These are phyloP conservation scores for peach (Prunus persica) DNA, from an alignment of 306 rosid species.

Conservation along the genomic window Prunus_persica_NCBIv2 NC_034009.1:756501-757000, in stretches of 20 bases:
- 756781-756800: not conserved
- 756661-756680: not conserved
- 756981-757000: not conserved
- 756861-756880: not conserved
- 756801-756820: not conserved
- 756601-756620: not conserved
- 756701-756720: not conserved
- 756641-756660: not conserved
- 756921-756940: not conserved
- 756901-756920: not conserved
- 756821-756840: not conserved
- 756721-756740: not conserved
- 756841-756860: not conserved
- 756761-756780: not conserved
- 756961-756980: not conserved
- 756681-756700: not conserved
- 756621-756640: not conserved
- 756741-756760: not conserved
- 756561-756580: not conserved
- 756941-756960: not conserved
- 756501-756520: constrained; percentile 1
- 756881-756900: not conserved
- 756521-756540: not conserved
- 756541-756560: not conserved
- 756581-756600: not conserved